phyloP scores from a whole-genome alignment of 2,329 filamentous ascomycete species.

The Harringtonia lauricola region DNA sequence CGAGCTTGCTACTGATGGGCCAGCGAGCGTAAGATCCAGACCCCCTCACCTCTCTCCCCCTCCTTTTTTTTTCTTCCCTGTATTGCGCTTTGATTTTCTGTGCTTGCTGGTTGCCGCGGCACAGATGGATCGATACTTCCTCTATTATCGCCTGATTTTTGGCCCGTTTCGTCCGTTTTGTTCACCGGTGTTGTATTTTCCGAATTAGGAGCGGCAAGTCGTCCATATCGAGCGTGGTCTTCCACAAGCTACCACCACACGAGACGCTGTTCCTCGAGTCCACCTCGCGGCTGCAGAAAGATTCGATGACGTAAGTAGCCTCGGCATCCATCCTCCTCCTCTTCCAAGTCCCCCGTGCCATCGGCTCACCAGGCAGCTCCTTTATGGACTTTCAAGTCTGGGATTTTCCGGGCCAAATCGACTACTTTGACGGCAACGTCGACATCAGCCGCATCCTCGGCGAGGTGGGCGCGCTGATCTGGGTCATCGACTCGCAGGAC shows the following conservation, averaged over 20 bases:
- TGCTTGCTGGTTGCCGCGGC: not conserved
- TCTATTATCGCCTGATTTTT: constrained; percentile 5
- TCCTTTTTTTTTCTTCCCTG: not conserved
- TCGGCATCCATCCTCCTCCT: not conserved
- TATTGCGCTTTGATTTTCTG: too few relatives aligned
- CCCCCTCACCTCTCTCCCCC: not conserved
- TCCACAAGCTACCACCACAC: constrained; percentile 91
- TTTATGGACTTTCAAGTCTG: constrained; percentile 99
- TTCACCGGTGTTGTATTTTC: not conserved
- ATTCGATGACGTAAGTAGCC: constrained; percentile 84
- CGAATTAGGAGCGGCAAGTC: constrained; percentile 80
- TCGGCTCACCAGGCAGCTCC: too few relatives aligned
- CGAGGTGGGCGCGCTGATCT: constrained; percentile 87
- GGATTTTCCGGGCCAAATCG: constrained; percentile 92
- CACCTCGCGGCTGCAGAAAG: constrained; percentile 86
- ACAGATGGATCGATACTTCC: not conserved
- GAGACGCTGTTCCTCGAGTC: constrained; percentile 95
- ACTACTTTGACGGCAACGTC: constrained; percentile 75
- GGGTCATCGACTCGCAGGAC: constrained; percentile 97
- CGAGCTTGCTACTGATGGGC: constrained; percentile 85
- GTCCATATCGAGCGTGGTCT: constrained; percentile 97
- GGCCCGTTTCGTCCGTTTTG: not conserved
- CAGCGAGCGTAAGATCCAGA: constrained; percentile 61
- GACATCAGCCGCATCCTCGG: constrained; percentile 91
- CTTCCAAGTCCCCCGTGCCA: not conserved